Evolutionary conservation across 192 early-diverging fungal species (phyloP).

Genomic region (Lunasporangiospora selenospora): DNA sequence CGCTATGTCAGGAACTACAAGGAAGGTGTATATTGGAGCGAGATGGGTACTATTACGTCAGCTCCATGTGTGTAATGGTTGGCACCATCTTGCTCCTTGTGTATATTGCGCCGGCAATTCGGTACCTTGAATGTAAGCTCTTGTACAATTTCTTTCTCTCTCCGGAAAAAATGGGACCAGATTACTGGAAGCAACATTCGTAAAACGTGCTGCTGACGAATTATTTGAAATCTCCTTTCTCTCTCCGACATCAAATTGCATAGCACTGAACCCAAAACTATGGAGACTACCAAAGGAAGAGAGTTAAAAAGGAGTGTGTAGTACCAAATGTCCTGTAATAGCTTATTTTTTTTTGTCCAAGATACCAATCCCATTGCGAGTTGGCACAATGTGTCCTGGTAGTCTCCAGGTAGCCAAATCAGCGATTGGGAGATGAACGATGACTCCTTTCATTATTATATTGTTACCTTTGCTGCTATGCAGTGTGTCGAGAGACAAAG

Average conservation of each 20-base stretch:
- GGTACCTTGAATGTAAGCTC: slow-evolving; percentile 35
- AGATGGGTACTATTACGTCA: slow-evolving; percentile 93
- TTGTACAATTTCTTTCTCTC: background rate
- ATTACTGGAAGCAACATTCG: background rate
- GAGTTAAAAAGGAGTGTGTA: background rate
- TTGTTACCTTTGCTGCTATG: no score
- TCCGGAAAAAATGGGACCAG: background rate
- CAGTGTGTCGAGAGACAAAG: no score
- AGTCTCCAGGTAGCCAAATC: no score
- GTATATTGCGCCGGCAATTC: slow-evolving; percentile 68
- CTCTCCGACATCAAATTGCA: no score
- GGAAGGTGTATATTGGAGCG: slow-evolving; percentile 73
- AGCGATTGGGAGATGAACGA: no score
- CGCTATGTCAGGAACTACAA: slow-evolving; percentile 63
- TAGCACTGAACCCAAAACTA: slow-evolving; percentile 36
- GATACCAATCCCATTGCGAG: no score
- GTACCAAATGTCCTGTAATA: background rate
- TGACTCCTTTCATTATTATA: no score
- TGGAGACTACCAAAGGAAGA: slow-evolving; percentile 32
- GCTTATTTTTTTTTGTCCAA: background rate
- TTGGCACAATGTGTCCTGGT: no score
- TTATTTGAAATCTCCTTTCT: background rate
- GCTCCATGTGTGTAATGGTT: slow-evolving; percentile 67
- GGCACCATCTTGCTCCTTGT: slow-evolving; percentile 62
- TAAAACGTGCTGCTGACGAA: no score